A percentile compares a stretch with the other conserved stretches of the same genome.
phyloP scores from a whole-genome alignment of 306 rosid species.

The Corylus avellana region DNA sequence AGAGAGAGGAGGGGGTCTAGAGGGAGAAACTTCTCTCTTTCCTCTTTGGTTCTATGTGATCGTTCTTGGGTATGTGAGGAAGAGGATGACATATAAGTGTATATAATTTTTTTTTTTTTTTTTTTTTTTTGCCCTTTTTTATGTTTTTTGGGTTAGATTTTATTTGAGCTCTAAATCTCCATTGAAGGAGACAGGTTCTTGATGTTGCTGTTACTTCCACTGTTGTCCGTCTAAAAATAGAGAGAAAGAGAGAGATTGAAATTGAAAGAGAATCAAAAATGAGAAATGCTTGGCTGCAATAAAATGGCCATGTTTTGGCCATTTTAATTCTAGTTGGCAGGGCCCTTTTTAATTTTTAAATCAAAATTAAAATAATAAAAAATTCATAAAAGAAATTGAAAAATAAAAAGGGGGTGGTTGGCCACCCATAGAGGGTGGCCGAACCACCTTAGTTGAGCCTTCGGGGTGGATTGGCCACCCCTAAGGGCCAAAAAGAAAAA shows the following conservation, averaged over 20 bases:
- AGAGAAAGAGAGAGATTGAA: conserved; percentile 20
- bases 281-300: too few species aligned
- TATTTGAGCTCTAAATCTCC: conserved; percentile 23
- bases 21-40: conserved; percentile 17
- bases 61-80: conserved; percentile 15
- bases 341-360: too few species aligned
- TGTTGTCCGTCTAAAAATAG: conserved; percentile 14
- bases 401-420: too few species aligned
- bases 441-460: too few species aligned
- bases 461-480: too few species aligned
- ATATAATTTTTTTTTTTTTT: conserved; percentile 16
- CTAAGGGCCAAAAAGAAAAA: too few species aligned
- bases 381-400: too few species aligned
- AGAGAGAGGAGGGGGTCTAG: not conserved
- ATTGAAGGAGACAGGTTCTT: conserved; percentile 28
- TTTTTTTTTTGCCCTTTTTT: not conserved
- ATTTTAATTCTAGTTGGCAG: too few species aligned
- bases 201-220: conserved; percentile 24
- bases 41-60: conserved; percentile 9
- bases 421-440: too few species aligned
- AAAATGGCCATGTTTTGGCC: too few species aligned
- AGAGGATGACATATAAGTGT: conserved; percentile 37
- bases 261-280: conserved; percentile 24
- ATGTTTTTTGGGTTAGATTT: conserved; percentile 11
- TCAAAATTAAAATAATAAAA: too few species aligned